These are phyloP conservation scores for Epichloe uncinata DNA, from an alignment of 2,329 filamentous ascomycete genomes.

Conservation along the genomic window DNA sequence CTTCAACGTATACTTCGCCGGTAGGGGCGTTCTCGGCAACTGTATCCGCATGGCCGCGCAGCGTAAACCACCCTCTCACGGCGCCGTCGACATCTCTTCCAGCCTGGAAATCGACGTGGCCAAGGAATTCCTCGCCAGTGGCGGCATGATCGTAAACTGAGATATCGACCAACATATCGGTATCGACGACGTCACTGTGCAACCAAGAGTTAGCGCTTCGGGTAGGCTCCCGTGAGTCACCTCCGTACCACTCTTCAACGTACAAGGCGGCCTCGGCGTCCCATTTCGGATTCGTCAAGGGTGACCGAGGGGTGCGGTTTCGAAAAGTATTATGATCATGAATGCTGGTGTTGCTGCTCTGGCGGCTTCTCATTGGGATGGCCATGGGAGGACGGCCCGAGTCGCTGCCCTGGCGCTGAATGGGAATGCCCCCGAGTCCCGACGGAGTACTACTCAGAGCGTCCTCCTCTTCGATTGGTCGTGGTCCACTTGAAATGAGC, in stretches of 20 bases:
- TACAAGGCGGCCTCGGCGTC: conserved; percentile 93
- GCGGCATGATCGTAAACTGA: conserved; percentile 80
- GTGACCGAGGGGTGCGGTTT: conserved; percentile 40
- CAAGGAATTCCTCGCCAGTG: conserved; percentile 79
- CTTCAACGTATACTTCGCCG: conserved; percentile 80
- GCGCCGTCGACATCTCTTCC: conserved; percentile 53
- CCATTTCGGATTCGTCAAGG: conserved; percentile 80
- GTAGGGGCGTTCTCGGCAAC: conserved; percentile 58
- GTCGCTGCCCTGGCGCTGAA: conserved; percentile 63
- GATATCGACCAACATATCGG: conserved; percentile 80
- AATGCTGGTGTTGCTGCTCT: conserved; percentile 88
- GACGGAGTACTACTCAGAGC: conserved; percentile 32
- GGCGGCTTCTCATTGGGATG: conserved; percentile 92
- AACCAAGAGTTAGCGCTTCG: conserved; percentile 6
- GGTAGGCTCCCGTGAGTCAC: background rate
- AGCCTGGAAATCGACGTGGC: conserved; percentile 71
- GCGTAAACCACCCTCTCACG: conserved; percentile 72
- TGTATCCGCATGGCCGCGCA: conserved; percentile 64
- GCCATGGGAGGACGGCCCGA: conserved; percentile 72
- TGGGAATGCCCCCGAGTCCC: conserved; percentile 41
- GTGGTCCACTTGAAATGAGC: conserved; percentile 79
- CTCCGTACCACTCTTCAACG: conserved; percentile 21
- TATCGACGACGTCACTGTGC: conserved; percentile 80
- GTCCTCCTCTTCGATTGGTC: conserved; percentile 49
- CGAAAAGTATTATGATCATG: conserved; percentile 49